Evolutionary conservation across 805 yeast genomes (phyloP).

Genomic region (Isabelozyma gotoi): DNA sequence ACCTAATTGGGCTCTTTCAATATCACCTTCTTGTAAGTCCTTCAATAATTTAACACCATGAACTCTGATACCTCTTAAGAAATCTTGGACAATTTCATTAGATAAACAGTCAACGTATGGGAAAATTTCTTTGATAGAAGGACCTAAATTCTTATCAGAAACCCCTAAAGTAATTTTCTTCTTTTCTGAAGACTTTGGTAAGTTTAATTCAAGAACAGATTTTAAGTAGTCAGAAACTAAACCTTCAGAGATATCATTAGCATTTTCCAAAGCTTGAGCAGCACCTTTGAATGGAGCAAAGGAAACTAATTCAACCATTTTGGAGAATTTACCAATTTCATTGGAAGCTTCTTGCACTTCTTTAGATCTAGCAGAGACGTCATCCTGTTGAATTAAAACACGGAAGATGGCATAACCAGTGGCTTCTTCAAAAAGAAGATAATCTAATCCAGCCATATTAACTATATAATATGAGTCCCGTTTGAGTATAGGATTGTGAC

Average conservation of each 20-base stretch:
- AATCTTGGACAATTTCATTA: slow-evolving; percentile 90
- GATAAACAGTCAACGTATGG: slow-evolving; percentile 88
- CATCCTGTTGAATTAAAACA: slow-evolving; percentile 91
- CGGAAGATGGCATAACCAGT: slow-evolving; percentile 97
- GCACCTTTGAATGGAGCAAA: slow-evolving; percentile 99
- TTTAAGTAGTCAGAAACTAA: slow-evolving; percentile 90
- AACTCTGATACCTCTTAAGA: slow-evolving; percentile 90
- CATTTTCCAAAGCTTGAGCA: slow-evolving; percentile 97
- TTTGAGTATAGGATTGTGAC: background rate
- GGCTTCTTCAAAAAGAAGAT: slow-evolving; percentile 94
- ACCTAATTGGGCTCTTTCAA: slow-evolving; percentile 98
- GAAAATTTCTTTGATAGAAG: slow-evolving; percentile 88
- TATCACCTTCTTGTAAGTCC: slow-evolving; percentile 90
- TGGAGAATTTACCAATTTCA: slow-evolving; percentile 85
- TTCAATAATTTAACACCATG: slow-evolving; percentile 87
- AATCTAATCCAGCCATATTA: slow-evolving; percentile 74
- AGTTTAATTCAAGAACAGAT: slow-evolving; percentile 82
- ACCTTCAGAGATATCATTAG: slow-evolving; percentile 97
- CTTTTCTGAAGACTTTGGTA: slow-evolving; percentile 73
- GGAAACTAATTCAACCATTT: slow-evolving; percentile 87
- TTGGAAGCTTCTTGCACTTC: slow-evolving; percentile 91
- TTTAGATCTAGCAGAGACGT: slow-evolving; percentile 83
- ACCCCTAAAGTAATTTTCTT: slow-evolving; percentile 80
- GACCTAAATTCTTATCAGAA: slow-evolving; percentile 93
- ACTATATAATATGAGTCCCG: background rate